Percentiles rank a stretch among this genome's conserved stretches.
Evolutionary conservation across 805 yeast species (phyloP).

Genomic region (Yamadazyma laniorum): DNA sequence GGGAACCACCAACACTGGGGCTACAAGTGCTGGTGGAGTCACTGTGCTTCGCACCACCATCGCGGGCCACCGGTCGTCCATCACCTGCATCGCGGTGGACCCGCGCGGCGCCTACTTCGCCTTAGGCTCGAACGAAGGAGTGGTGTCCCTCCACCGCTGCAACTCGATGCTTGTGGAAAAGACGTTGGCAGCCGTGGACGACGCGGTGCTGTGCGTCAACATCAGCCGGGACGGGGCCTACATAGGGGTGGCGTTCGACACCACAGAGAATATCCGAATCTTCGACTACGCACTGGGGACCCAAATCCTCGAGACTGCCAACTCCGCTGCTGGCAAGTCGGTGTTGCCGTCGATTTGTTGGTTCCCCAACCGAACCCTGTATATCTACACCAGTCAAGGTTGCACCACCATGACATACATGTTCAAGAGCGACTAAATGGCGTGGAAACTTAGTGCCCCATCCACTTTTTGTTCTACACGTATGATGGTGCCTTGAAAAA

Average conservation of each 20-base stretch:
- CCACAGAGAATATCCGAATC: conserved; percentile 39
- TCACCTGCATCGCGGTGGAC: conserved; percentile 47
- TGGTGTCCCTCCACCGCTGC: conserved; percentile 50
- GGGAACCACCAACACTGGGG: conserved; percentile 1
- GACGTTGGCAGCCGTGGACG: conserved; percentile 42
- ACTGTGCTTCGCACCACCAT: conserved; percentile 17
- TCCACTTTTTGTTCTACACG: too few relatives aligned
- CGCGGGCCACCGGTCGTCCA: conserved; percentile 50
- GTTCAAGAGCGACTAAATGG: conserved; percentile 7
- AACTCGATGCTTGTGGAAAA: conserved; percentile 33
- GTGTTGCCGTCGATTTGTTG: conserved; percentile 29
- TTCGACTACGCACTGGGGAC: conserved; percentile 30
- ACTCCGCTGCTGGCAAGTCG: conserved; percentile 27
- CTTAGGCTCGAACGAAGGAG: conserved; percentile 59
- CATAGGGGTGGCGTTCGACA: conserved; percentile 45
- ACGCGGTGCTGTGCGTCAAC: conserved; percentile 40
- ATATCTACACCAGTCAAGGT: conserved; percentile 29
- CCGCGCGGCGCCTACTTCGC: conserved; percentile 51
- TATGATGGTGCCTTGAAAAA: too few relatives aligned
- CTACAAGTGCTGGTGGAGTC: too few relatives aligned
- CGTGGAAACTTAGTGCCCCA: too few relatives aligned
- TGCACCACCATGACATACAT: conserved; percentile 29
- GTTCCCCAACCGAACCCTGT: conserved; percentile 34
- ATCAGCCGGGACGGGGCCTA: conserved; percentile 46
- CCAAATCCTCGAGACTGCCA: conserved; percentile 30